Evolutionary conservation across 257 asterid species (phyloP).

Genomic region (Lithospermum erythrorhizon): DNA sequence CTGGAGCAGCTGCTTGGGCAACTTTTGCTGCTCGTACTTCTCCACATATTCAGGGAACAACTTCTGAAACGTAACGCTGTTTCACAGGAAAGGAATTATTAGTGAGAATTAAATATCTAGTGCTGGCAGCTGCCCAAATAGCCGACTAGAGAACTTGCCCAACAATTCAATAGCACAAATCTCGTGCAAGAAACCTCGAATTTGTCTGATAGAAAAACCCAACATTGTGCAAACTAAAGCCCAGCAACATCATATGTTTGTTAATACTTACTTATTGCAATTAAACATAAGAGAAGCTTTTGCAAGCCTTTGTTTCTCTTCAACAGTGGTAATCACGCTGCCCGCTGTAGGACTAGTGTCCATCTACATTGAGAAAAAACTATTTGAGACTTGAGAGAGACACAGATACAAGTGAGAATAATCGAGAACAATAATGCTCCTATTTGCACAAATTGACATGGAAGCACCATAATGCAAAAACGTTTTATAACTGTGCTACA

Average conservation of each 20-base stretch:
- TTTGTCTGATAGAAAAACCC: neutral
- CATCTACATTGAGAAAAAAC: conserved; percentile 44
- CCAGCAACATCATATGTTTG: neutral
- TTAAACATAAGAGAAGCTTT: conserved; percentile 82
- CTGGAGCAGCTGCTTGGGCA: conserved; percentile 1
- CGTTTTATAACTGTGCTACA: conserved; percentile 2
- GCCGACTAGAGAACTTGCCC: neutral
- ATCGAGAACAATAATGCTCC: neutral
- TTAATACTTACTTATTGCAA: conserved; percentile 62
- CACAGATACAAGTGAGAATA: neutral
- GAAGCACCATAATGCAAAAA: neutral
- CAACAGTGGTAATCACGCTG: conserved; percentile 71
- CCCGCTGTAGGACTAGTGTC: conserved; percentile 94
- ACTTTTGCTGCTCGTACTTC: conserved; percentile 35
- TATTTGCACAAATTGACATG: neutral
- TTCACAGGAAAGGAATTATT: conserved; percentile 8
- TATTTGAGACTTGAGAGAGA: neutral
- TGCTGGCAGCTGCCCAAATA: neutral
- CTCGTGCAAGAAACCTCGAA: neutral
- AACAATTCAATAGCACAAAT: neutral
- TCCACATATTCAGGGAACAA: conserved; percentile 78
- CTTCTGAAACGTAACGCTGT: conserved; percentile 69
- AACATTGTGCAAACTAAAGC: neutral
- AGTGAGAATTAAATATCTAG: conserved; percentile 2
- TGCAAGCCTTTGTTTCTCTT: conserved; percentile 77